Conservation (phyloP, 495 filamentous ascomycete genomes). For the Tuber calosporum region DNA sequence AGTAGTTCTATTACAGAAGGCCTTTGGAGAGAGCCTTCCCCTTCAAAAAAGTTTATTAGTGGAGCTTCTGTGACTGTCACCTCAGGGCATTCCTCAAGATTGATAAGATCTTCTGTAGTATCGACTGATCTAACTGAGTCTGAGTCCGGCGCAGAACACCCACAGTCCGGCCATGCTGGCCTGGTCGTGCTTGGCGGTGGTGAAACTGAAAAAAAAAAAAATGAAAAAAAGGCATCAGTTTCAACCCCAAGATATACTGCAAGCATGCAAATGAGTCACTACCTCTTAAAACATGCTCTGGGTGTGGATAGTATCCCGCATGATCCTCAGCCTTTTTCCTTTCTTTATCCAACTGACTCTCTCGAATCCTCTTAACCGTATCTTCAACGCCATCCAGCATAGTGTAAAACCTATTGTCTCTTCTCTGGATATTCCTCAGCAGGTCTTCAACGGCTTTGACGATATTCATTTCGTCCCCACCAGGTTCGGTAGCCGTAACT, state of each 20-base stretch:
- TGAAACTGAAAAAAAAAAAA: neutral
- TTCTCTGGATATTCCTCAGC: neutral
- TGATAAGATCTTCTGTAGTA: neutral
- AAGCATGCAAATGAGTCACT: neutral
- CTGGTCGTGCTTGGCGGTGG: neutral
- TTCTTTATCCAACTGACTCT: neutral
- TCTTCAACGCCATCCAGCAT: neutral
- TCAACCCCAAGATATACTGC: neutral
- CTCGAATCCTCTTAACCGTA: constrained; percentile 2
- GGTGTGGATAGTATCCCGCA: neutral
- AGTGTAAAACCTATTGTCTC: neutral
- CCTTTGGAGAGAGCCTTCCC: neutral
- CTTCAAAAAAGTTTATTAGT: neutral
- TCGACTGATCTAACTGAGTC: neutral
- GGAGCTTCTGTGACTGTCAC: neutral
- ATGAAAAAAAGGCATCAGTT: neutral
- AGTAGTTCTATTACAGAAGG: neutral
- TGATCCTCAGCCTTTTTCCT: neutral
- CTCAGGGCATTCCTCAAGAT: neutral
- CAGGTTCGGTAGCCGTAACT: neutral
- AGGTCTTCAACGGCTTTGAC: neutral
- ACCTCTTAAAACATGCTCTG: neutral
- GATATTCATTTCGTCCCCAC: neutral
- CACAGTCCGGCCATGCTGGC: neutral
- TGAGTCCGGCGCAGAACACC: neutral